These are phyloP conservation scores for Multifurca ochricompacta DNA, from an alignment of 768 basidiomycete species.

Conservation along the genomic window DNA sequence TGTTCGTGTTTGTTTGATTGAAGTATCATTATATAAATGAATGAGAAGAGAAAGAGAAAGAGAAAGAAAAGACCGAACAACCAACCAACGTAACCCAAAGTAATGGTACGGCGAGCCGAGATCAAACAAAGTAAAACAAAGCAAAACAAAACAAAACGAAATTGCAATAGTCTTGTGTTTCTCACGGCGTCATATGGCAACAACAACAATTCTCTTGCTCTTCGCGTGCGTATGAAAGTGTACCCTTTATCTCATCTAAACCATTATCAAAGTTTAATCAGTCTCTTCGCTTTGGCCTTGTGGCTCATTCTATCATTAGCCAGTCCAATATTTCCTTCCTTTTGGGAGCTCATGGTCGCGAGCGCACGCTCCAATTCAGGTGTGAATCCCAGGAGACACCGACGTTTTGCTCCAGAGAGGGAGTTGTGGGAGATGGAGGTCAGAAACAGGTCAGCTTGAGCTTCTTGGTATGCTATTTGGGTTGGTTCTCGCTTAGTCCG, in stretches of 20 bases:
- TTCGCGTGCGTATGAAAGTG: not conserved
- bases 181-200: no score
- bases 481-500: not conserved
- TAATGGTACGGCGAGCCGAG: not conserved
- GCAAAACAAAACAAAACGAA: no score
- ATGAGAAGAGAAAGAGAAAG: not conserved
- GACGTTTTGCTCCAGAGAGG: constrained; percentile 37
- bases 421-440: constrained; percentile 59
- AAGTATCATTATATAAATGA: not conserved
- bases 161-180: no score
- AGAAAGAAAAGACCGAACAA: not conserved
- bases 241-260: not conserved
- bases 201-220: not conserved
- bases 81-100: no score
- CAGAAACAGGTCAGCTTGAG: constrained; percentile 28
- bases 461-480: not conserved
- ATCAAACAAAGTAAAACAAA: no score
- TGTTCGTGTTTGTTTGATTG: not conserved
- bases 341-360: constrained; percentile 37
- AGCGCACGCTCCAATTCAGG: constrained; percentile 30
- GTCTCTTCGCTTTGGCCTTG: constrained; percentile 46
- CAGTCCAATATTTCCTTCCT: constrained; percentile 35
- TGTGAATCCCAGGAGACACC: constrained; percentile 28
- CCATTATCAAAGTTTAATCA: constrained; percentile 22
- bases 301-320: constrained; percentile 66